Base-by-base conservation (phyloP, 257 asterid species). In the Parsonsia alboflavescens region DNA sequence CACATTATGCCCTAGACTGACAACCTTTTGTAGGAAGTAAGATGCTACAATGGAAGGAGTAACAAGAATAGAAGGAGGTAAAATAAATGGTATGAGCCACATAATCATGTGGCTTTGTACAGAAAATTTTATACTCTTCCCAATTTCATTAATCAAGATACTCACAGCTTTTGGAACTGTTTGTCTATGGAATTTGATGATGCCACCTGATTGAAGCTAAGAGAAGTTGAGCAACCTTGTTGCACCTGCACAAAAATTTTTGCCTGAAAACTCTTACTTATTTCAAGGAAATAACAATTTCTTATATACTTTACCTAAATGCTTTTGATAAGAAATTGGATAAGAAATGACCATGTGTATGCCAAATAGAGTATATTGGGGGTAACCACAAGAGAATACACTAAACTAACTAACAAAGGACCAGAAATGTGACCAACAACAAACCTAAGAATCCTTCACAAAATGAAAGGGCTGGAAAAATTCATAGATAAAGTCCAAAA, bases 81-180 rank as follows among this genome's bases (percentile, higher is more conserved):
- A 10, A 59, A 26, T 28, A 26, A 26, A 2, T 26, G 3, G 6
- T 24, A 2, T 24, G 39, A 58, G 64, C 39, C 12, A 22, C 22
- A 22, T 22, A 57, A 57, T 63, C 24, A 13, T 36, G 42, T 63
- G 10, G 69, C 16, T 7, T 44, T 16, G 3, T 7, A 19, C 48
- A 36, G 7, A 8, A 10, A 33, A 16, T 33, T 15, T 16, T 73
- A 42, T 36, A 73, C 48, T 17, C 24, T 41, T 65, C 64, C 9
- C 65, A 41, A 13, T 19, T 58, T 36, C 71, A 39, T 36, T 39
- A 28, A 39, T 65, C 15, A 10, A 45, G 69, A 63, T 77, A 82
- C 96, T 89, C 80, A 91, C 97, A 91, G 82, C 81, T 85, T 91
- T 78, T 91, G 94, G 82, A 91, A 85, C 77, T 86, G 89, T 67